phyloP scores from a whole-genome alignment of 1,139 yeast genomes.

The Debaryomycetaceae sp. region DNA sequence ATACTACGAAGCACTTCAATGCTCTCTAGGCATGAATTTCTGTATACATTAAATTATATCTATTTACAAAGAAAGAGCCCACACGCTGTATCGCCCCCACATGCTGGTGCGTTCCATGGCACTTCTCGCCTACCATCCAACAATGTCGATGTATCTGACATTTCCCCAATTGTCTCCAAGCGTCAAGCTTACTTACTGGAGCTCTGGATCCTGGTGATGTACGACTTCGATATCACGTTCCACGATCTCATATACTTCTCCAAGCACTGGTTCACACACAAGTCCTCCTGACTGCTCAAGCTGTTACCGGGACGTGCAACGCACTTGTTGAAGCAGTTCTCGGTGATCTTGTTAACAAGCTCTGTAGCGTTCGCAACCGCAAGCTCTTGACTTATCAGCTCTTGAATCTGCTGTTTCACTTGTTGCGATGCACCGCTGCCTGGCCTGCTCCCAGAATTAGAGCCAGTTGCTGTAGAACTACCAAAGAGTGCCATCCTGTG shows the following conservation, averaged over 20 bases:
- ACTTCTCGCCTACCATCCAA: neutral
- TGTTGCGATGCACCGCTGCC: constrained; percentile 18
- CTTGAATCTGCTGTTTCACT: constrained; percentile 59
- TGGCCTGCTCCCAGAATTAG: constrained; percentile 4
- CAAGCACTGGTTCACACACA: constrained; percentile 72
- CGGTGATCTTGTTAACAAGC: constrained; percentile 81
- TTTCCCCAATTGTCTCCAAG: too few relatives aligned
- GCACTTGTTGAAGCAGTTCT: constrained; percentile 83
- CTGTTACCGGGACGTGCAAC: constrained; percentile 49
- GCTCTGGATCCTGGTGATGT: constrained; percentile 66
- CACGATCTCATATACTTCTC: constrained; percentile 89
- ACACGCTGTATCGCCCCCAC: neutral
- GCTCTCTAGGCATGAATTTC: too few relatives aligned
- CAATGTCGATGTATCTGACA: neutral
- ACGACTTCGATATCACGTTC: constrained; percentile 77
- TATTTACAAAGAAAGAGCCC: neutral
- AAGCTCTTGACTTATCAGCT: constrained; percentile 74
- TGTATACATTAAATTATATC: neutral
- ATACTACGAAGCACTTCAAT: too few relatives aligned
- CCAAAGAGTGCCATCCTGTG: constrained; percentile 32
- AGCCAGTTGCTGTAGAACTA: constrained; percentile 17
- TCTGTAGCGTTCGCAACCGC: constrained; percentile 90
- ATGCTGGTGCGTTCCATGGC: neutral
- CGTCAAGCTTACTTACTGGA: constrained; percentile 2
- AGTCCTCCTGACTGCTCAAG: constrained; percentile 28